phyloP scores from a whole-genome alignment of 306 rosid species.

The Rosa persica region DNA sequence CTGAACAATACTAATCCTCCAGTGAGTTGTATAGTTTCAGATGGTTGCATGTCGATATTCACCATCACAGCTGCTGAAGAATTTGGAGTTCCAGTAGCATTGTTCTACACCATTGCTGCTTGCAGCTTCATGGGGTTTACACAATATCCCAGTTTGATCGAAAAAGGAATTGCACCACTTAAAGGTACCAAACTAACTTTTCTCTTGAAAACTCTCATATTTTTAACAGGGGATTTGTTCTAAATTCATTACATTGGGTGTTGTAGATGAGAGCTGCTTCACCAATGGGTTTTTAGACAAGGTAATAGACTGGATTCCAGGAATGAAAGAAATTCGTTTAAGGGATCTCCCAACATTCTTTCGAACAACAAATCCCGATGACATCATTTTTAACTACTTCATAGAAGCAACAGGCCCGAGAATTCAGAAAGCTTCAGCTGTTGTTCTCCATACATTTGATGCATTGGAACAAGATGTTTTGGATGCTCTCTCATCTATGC shows the following conservation, averaged over 20 bases:
- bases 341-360: constrained; percentile 4
- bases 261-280: constrained; percentile 14
- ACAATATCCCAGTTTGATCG: neutral
- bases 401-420: neutral
- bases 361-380: constrained; percentile 3
- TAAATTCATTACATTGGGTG: neutral
- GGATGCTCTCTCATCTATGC: constrained; percentile 17
- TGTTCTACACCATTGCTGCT: constrained; percentile 8
- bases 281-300: constrained; percentile 14
- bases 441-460: constrained; percentile 22
- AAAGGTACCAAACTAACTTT: constrained; percentile 11
- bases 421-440: constrained; percentile 18
- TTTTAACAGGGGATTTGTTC: neutral
- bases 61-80: neutral
- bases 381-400: neutral
- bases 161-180: constrained; percentile 25
- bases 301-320: constrained; percentile 21
- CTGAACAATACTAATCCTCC: constrained; percentile 1
- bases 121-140: neutral
- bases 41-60: constrained; percentile 10
- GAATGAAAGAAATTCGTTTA: constrained; percentile 9
- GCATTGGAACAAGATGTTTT: constrained; percentile 17
- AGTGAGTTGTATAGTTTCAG: constrained; percentile 15
- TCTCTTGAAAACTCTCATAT: neutral
- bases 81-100: neutral